Base-by-base conservation (phyloP, 495 filamentous ascomycete genomes). In the Podospora australis region DNA sequence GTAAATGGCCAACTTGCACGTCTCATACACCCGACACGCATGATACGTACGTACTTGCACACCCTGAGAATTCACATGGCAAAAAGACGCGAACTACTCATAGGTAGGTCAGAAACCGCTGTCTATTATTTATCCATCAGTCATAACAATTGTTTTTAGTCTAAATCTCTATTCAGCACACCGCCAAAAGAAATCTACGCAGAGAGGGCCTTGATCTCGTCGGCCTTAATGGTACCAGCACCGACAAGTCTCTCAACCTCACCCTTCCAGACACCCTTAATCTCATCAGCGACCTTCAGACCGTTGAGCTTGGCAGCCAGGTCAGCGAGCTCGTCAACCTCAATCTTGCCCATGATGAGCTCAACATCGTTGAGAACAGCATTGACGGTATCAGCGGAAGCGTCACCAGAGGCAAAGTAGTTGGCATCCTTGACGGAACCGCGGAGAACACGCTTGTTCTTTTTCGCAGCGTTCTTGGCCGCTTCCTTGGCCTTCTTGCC, bases 401-500 rank as follows among this genome's bases (percentile, higher is more conserved):
- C 78, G 57, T 86, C 79, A 13, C 75, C 72, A 8, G 73, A 74
- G 21, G 78, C 82, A 53, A 90, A 86, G 80, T 97, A 98, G 76
- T 96, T 96, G 57, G 82, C 88, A 48, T 97, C 92, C 78, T 97
- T 97, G 69, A 92, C 87, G 55, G 84, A 85, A 25, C 78, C 81
- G 62, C 91, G 87, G 49, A 97, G 77, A 26, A 96, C 87, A 73
- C 92, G 84, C 74, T 95, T 95, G 75, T 98, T 97, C 85, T 97
- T 97, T 87, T 98, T 98, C 55, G 90, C 81, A 3, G 94, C 91
- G 64, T 87, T 95, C 82, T 98, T 98, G 49, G 89, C 90, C 10
- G 92, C 92, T 69, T 97, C 92, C 73, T 95, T 96, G 47, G 94
- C 91, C 67, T 90, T 95, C 82, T 98, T 98, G 54, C 83, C 83